These are phyloP conservation scores for Bodo saltans DNA, from an alignment of 78 protist genomes.

Conservation along the genomic window DNA sequence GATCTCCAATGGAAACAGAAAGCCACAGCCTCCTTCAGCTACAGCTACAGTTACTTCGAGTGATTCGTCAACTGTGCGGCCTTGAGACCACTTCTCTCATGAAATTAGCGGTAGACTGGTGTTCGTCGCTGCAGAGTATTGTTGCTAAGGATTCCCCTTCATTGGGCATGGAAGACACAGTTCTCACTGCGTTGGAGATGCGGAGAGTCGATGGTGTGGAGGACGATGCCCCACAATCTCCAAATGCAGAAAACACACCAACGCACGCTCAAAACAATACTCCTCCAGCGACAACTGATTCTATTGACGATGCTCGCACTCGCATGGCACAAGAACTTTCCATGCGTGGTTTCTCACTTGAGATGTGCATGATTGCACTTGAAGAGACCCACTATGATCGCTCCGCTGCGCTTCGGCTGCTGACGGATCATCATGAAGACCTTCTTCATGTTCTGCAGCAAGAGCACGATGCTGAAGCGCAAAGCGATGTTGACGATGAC, in stretches of 20 bases:
- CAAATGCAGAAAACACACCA: not conserved
- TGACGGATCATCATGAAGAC: not conserved
- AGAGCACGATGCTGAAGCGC: not conserved
- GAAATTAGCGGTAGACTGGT: too few relatives aligned
- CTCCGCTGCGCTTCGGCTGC: not conserved
- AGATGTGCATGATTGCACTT: not conserved
- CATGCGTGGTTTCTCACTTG: not conserved
- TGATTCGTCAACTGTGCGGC: too few relatives aligned
- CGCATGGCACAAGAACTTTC: not conserved
- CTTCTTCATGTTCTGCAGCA: too few relatives aligned
- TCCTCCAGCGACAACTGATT: not conserved
- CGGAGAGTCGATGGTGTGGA: not conserved
- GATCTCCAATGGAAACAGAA: too few relatives aligned
- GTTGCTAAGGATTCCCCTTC: too few relatives aligned
- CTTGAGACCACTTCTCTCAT: too few relatives aligned
- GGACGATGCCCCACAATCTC: not conserved
- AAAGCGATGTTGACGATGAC: not conserved
- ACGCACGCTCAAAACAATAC: not conserved
- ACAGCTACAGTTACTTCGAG: too few relatives aligned
- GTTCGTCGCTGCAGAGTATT: too few relatives aligned
- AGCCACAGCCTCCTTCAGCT: too few relatives aligned
- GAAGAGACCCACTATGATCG: not conserved
- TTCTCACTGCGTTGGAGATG: not conserved
- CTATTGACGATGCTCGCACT: not conserved
- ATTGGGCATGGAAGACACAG: not conserved